Evolutionary conservation across 805 yeast species (phyloP).

Genomic region (Metschnikowia koreensis): DNA sequence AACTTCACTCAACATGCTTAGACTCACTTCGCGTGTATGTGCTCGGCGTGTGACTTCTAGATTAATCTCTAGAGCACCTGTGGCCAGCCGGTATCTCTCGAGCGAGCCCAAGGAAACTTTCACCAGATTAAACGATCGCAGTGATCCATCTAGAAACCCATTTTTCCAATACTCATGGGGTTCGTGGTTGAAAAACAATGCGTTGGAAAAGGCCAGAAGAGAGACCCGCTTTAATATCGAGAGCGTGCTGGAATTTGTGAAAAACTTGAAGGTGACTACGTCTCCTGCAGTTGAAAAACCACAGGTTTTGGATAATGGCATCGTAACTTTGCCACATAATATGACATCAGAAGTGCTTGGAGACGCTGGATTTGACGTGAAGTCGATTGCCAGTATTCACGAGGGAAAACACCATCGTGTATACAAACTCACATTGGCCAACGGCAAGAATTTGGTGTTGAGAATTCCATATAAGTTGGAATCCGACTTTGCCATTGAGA

Average conservation of each 20-base stretch:
- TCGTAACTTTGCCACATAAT: slow-evolving; percentile 50
- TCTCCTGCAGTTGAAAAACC: slow-evolving; percentile 27
- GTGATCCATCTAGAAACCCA: slow-evolving; percentile 64
- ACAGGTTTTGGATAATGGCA: slow-evolving; percentile 41
- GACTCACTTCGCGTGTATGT: slow-evolving; percentile 1
- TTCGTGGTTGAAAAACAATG: slow-evolving; percentile 84
- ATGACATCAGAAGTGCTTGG: slow-evolving; percentile 44
- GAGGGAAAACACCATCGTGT: slow-evolving; percentile 94
- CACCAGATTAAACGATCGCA: slow-evolving; percentile 58
- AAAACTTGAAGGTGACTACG: slow-evolving; percentile 37
- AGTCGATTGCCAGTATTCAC: slow-evolving; percentile 77
- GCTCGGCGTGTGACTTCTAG: background rate
- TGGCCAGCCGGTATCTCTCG: slow-evolving; percentile 1
- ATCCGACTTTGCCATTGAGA: slow-evolving; percentile 59
- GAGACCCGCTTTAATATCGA: slow-evolving; percentile 77
- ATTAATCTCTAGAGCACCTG: background rate
- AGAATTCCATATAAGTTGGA: slow-evolving; percentile 84
- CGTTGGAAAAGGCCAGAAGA: slow-evolving; percentile 68
- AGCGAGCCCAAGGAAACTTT: slow-evolving; percentile 38
- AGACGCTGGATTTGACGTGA: slow-evolving; percentile 42
- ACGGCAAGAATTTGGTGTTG: slow-evolving; percentile 62
- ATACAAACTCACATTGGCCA: slow-evolving; percentile 66
- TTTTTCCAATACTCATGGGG: slow-evolving; percentile 95
- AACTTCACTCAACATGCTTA: background rate
- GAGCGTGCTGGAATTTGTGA: slow-evolving; percentile 61